Percentiles rank a stretch among this genome's conserved stretches.
These are phyloP conservation scores for Coniella vitis DNA, from an alignment of 2,329 filamentous ascomycete genomes.

Conservation along the genomic window DNA sequence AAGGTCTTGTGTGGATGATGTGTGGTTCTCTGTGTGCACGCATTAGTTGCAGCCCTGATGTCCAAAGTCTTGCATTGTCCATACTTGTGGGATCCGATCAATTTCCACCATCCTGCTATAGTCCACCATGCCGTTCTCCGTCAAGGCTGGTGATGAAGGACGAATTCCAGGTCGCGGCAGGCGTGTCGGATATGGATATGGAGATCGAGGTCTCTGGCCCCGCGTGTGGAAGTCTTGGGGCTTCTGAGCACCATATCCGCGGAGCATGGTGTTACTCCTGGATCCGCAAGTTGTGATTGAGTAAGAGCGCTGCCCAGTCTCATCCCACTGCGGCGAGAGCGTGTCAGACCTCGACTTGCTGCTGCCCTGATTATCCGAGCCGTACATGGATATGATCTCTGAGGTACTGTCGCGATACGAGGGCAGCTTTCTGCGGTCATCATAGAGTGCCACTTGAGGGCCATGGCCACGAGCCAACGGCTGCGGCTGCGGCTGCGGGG, in stretches of 20 bases:
- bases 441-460: slow-evolving; percentile 27
- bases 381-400: slow-evolving; percentile 51
- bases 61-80: slow-evolving; percentile 16
- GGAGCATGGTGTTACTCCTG: slow-evolving; percentile 3
- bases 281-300: slow-evolving; percentile 49
- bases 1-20: slow-evolving; percentile 35
- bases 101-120: slow-evolving; percentile 45
- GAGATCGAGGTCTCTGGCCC: slow-evolving; percentile 43
- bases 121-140: slow-evolving; percentile 40
- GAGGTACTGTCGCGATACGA: slow-evolving; percentile 46
- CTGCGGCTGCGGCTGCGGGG: slow-evolving; percentile 23
- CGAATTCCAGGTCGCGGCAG: slow-evolving; percentile 47
- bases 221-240: not conserved
- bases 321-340: slow-evolving; percentile 36
- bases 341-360: slow-evolving; percentile 34
- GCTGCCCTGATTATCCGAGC: slow-evolving; percentile 36
- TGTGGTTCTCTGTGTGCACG: slow-evolving; percentile 36
- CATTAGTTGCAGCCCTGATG: not conserved
- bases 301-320: slow-evolving; percentile 41
- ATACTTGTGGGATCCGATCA: slow-evolving; percentile 40
- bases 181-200: slow-evolving; percentile 52
- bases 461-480: slow-evolving; percentile 26
- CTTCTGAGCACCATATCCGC: slow-evolving; percentile 27
- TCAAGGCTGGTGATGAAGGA: slow-evolving; percentile 42
- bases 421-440: slow-evolving; percentile 38